Conservation (phyloP, 352 stramenopile species). For the Phytophthora megakarya region DNA sequence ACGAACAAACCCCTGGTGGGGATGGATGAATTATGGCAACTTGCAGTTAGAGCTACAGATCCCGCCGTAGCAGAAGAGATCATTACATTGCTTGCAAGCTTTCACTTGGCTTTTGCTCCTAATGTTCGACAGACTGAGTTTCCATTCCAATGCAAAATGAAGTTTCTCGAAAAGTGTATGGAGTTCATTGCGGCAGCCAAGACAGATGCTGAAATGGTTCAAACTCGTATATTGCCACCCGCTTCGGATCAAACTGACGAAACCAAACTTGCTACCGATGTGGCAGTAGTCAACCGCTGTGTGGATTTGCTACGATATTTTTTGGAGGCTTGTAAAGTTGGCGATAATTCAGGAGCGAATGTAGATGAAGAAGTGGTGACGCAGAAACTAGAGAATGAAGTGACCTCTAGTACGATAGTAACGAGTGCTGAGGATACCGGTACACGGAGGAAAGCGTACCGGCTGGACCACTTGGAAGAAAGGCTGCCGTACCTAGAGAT, state of each 20-base stretch:
- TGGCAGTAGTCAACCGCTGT: slow-evolving; percentile 55
- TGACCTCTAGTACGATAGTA: background rate
- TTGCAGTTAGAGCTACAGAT: slow-evolving; percentile 52
- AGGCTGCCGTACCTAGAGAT: slow-evolving; percentile 58
- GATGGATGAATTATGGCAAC: slow-evolving; percentile 60
- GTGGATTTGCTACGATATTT: slow-evolving; percentile 77
- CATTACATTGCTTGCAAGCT: slow-evolving; percentile 60
- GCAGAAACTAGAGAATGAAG: slow-evolving; percentile 13
- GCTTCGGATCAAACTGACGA: background rate
- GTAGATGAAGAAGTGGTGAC: slow-evolving; percentile 6
- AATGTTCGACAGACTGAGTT: slow-evolving; percentile 32
- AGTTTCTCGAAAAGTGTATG: slow-evolving; percentile 72
- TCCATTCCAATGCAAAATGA: slow-evolving; percentile 40
- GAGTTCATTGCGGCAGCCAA: slow-evolving; percentile 44
- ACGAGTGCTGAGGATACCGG: slow-evolving; percentile 4
- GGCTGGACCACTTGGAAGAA: slow-evolving; percentile 64
- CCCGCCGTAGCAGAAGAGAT: slow-evolving; percentile 61
- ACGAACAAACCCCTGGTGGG: slow-evolving; percentile 49
- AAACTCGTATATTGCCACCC: background rate
- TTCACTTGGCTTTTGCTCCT: slow-evolving; percentile 61
- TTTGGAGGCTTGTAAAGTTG: slow-evolving; percentile 49
- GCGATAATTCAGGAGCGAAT: slow-evolving; percentile 15
- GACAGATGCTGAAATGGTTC: slow-evolving; percentile 7
- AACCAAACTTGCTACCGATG: slow-evolving; percentile 1
- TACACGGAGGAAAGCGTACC: slow-evolving; percentile 11